Conservation (phyloP, 2,329 filamentous ascomycete species). For the Dothistroma pini region DNA sequence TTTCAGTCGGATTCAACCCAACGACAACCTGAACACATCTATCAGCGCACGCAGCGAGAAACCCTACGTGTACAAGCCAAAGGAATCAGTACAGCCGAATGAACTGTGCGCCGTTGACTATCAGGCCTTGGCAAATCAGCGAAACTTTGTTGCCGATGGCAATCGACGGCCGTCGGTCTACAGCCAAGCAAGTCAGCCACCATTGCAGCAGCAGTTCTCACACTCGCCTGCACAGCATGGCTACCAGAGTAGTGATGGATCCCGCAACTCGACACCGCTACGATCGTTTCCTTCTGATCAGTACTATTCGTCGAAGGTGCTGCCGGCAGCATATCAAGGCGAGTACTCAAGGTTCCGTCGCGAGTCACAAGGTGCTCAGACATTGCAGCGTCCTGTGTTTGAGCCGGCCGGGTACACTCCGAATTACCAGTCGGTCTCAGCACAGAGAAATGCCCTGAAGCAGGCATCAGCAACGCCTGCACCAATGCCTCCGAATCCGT, state of each 20-base stretch:
- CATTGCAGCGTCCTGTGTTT: conserved; percentile 27
- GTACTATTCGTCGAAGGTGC: conserved; percentile 36
- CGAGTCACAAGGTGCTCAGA: conserved; percentile 31
- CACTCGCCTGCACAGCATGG: conserved; percentile 16
- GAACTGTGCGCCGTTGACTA: conserved; percentile 30
- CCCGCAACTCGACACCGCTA: conserved; percentile 23
- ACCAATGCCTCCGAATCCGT: conserved; percentile 25
- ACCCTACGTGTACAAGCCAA: conserved; percentile 40
- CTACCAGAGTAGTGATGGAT: conserved; percentile 27
- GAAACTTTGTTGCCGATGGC: conserved; percentile 28
- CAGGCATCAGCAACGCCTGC: conserved; percentile 14
- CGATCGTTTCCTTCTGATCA: conserved; percentile 36
- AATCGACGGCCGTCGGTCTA: conserved; percentile 15
- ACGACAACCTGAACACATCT: conserved; percentile 5
- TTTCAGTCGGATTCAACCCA: conserved; percentile 19
- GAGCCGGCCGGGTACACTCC: conserved; percentile 23
- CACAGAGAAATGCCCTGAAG: conserved; percentile 27
- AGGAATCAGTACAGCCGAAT: conserved; percentile 29
- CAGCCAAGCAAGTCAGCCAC: conserved; percentile 11
- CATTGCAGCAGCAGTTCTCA: neutral
- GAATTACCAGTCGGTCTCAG: conserved; percentile 27
- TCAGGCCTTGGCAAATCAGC: conserved; percentile 31
- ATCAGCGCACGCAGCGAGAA: conserved; percentile 25
- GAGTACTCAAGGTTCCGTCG: conserved; percentile 37
- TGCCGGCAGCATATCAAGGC: conserved; percentile 36